A percentile compares a stretch with the other conserved stretches of the same genome.
These are phyloP conservation scores for Candida tammaniensis DNA, from an alignment of 805 yeast genomes.

Conservation along the genomic window DNA sequence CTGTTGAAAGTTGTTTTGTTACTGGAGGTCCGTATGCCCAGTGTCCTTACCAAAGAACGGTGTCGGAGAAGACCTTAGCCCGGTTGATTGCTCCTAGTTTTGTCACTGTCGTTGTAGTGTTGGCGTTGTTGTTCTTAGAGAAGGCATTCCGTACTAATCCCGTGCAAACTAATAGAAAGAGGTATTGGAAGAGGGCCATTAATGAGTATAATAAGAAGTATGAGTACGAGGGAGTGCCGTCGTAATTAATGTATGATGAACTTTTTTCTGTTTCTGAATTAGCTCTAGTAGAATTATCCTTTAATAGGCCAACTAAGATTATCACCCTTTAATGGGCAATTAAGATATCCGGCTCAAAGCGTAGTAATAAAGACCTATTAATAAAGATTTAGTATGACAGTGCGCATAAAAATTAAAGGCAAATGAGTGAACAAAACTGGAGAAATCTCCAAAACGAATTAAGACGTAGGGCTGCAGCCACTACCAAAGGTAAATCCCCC, in stretches of 20 bases:
- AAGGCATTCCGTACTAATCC: slow-evolving; percentile 60
- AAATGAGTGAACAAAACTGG: slow-evolving; percentile 43
- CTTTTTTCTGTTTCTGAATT: not conserved
- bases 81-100: slow-evolving; percentile 67
- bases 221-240: slow-evolving; percentile 87
- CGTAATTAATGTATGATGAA: slow-evolving; percentile 3
- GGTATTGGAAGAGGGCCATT: slow-evolving; percentile 58
- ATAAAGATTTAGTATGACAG: no score
- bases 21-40: slow-evolving; percentile 71
- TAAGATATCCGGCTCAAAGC: no score
- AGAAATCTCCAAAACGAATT: slow-evolving; percentile 39
- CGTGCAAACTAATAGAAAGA: slow-evolving; percentile 63
- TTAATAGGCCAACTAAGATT: no score
- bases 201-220: slow-evolving; percentile 53
- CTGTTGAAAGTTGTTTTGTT: slow-evolving; percentile 78
- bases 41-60: slow-evolving; percentile 72
- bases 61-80: slow-evolving; percentile 54
- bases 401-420: slow-evolving; percentile 2
- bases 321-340: no score
- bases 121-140: slow-evolving; percentile 51
- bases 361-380: no score
- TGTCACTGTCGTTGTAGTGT: slow-evolving; percentile 51
- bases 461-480: slow-evolving; percentile 36
- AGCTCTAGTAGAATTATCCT: no score
- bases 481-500: slow-evolving; percentile 25